A percentile compares a stretch with the other conserved stretches of the same genome.
phyloP scores from a whole-genome alignment of 1,284 basidiomycete species.

The Ganoderma leucocontextum region DNA sequence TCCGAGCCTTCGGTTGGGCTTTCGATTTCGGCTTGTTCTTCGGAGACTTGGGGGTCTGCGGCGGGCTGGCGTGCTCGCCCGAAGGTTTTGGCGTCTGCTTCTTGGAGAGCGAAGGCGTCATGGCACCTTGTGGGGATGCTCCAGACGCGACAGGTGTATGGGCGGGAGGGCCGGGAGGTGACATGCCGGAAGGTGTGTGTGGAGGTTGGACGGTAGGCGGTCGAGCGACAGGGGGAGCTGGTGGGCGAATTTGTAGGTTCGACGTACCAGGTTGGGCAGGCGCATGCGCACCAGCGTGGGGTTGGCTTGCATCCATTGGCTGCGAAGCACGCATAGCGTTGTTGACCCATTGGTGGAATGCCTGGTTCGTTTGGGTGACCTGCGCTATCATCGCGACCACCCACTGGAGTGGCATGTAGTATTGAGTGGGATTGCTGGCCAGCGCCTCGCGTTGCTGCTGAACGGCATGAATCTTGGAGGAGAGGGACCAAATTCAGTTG shows the following conservation, averaged over 20 bases:
- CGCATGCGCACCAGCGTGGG: not conserved
- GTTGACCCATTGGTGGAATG: constrained; percentile 42
- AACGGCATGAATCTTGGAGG: constrained; percentile 56
- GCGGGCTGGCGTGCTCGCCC: constrained; percentile 51
- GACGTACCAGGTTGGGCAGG: constrained; percentile 5
- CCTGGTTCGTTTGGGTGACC: constrained; percentile 50
- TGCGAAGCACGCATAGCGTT: not conserved
- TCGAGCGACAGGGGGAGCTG: constrained; percentile 5
- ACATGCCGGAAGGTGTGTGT: constrained; percentile 15
- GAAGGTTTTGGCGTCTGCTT: constrained; percentile 29
- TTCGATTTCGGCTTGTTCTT: constrained; percentile 50
- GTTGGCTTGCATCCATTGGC: not conserved
- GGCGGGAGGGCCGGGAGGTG: constrained; percentile 16
- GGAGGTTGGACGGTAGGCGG: constrained; percentile 5
- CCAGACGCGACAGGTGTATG: constrained; percentile 17
- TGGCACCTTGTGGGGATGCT: constrained; percentile 14
- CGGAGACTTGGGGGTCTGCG: constrained; percentile 49
- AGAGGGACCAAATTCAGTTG: not conserved
- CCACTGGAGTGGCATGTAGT: constrained; percentile 53
- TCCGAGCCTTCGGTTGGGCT: constrained; percentile 44
- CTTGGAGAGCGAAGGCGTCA: constrained; percentile 27
- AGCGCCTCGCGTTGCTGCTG: constrained; percentile 59
- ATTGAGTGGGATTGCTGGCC: constrained; percentile 53
- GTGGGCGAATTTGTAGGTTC: constrained; percentile 11
- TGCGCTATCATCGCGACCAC: constrained; percentile 59